Evolutionary conservation across 2,329 filamentous ascomycete species (phyloP).

Genomic region (Fusarium heterosporum): DNA sequence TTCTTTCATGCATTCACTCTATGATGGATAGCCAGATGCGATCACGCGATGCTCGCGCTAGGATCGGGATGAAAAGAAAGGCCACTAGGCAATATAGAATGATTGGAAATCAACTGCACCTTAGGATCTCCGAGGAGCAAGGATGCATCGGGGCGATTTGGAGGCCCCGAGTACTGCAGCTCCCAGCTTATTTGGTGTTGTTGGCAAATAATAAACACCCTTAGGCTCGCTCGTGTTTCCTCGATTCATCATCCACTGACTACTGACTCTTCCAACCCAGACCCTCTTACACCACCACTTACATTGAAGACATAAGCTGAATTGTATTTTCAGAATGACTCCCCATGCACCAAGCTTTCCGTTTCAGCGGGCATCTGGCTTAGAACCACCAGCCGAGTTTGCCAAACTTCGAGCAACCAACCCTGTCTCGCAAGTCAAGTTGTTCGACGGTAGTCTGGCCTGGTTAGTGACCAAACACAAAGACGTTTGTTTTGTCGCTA

Average conservation of each 20-base stretch:
- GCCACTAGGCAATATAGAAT: constrained; percentile 2
- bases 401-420: constrained; percentile 56
- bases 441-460: constrained; percentile 60
- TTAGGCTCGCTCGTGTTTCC: not conserved
- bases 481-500: constrained; percentile 59
- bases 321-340: not conserved
- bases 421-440: constrained; percentile 58
- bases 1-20: not conserved
- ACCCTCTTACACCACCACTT: not conserved
- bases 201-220: not conserved
- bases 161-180: not conserved
- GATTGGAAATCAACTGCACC: constrained; percentile 26
- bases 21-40: not conserved
- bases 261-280: not conserved
- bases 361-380: constrained; percentile 36
- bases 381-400: constrained; percentile 58
- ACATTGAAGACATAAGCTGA: too few relatives aligned
- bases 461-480: constrained; percentile 63
- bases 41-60: not conserved
- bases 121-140: constrained; percentile 7
- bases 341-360: constrained; percentile 22
- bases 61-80: not conserved
- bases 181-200: not conserved
- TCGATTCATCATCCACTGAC: not conserved
- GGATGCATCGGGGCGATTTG: not conserved